Conservation (phyloP, 176 grass and related monocot genomes). For the Carex pumila region DNA sequence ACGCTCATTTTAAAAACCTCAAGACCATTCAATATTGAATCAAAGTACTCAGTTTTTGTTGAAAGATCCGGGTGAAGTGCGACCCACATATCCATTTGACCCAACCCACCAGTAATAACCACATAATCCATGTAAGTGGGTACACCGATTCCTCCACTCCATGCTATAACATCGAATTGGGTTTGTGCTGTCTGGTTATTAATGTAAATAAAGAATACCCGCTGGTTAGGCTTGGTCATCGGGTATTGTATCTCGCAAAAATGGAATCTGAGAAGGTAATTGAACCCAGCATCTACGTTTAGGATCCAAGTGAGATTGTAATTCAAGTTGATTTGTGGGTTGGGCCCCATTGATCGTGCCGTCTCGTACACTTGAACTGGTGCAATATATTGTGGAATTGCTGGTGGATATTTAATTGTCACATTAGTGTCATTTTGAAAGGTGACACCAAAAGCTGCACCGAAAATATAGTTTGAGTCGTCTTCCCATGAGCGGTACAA, state of each 20-base stretch:
- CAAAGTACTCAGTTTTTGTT: constrained; percentile 37
- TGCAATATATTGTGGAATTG: constrained; percentile 41
- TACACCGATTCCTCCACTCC: constrained; percentile 29
- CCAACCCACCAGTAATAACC: background rate
- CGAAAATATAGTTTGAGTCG: constrained; percentile 32
- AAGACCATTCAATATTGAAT: constrained; percentile 81
- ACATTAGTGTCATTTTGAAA: constrained; percentile 40
- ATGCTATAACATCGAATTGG: constrained; percentile 50
- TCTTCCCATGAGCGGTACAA: constrained; percentile 50
- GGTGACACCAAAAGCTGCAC: constrained; percentile 25
- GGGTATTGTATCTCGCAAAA: constrained; percentile 79
- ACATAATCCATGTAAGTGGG: constrained; percentile 37
- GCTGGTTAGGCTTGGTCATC: constrained; percentile 47
- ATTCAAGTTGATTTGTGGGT: constrained; percentile 40
- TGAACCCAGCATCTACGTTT: constrained; percentile 40
- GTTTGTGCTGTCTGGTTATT: constrained; percentile 57
- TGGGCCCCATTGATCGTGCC: constrained; percentile 72
- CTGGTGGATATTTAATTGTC: constrained; percentile 14
- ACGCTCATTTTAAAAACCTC: constrained; percentile 51
- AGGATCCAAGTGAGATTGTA: constrained; percentile 88
- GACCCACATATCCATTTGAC: constrained; percentile 50
- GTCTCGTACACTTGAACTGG: constrained; percentile 44
- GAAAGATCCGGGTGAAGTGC: constrained; percentile 63
- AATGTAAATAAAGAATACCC: constrained; percentile 66
- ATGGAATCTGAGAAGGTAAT: constrained; percentile 64